These are phyloP conservation scores for Fomitopsis pinicola DNA, from an alignment of 1,284 basidiomycete genomes.

Conservation along the genomic window DNA sequence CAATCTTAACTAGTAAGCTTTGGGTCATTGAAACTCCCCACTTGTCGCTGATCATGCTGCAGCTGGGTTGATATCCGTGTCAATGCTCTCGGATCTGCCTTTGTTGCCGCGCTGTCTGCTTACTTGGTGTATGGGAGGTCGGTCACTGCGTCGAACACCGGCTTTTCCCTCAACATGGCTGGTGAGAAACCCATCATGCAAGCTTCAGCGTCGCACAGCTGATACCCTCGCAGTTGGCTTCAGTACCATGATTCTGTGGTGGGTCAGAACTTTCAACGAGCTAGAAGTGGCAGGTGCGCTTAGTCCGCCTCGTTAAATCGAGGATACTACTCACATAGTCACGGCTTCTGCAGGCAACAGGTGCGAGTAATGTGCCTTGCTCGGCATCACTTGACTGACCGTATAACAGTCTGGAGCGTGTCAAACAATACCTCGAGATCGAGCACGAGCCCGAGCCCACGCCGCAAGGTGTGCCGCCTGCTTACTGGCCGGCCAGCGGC, in stretches of 20 bases:
- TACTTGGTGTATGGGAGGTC: slow-evolving; percentile 47
- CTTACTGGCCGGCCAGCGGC: slow-evolving; percentile 77
- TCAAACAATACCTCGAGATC: slow-evolving; percentile 69
- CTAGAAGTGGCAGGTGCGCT: slow-evolving; percentile 55
- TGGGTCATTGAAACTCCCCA: not conserved
- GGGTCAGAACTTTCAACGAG: slow-evolving; percentile 52
- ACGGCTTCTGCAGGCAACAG: slow-evolving; percentile 38
- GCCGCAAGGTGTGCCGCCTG: slow-evolving; percentile 53
- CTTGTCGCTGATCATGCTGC: not conserved
- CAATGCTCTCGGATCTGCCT: slow-evolving; percentile 46
- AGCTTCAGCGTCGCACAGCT: not conserved
- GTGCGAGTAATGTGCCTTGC: slow-evolving; percentile 20
- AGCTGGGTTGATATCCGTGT: slow-evolving; percentile 29
- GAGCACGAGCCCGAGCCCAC: slow-evolving; percentile 65
- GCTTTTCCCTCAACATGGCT: slow-evolving; percentile 50
- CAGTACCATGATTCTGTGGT: slow-evolving; percentile 50
- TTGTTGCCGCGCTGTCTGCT: slow-evolving; percentile 47
- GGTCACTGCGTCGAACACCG: slow-evolving; percentile 39
- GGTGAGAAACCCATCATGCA: slow-evolving; percentile 21
- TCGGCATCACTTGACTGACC: not conserved
- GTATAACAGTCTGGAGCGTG: slow-evolving; percentile 25
- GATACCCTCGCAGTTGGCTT: slow-evolving; percentile 40
- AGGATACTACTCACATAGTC: not conserved
- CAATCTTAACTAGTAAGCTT: slow-evolving; percentile 44
- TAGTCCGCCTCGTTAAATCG: not conserved